Evolutionary conservation across 1,139 yeast species (phyloP), one percentile per base, ranked within the genome.

Genomic region (Casaregolazyma lundiana): DNA sequence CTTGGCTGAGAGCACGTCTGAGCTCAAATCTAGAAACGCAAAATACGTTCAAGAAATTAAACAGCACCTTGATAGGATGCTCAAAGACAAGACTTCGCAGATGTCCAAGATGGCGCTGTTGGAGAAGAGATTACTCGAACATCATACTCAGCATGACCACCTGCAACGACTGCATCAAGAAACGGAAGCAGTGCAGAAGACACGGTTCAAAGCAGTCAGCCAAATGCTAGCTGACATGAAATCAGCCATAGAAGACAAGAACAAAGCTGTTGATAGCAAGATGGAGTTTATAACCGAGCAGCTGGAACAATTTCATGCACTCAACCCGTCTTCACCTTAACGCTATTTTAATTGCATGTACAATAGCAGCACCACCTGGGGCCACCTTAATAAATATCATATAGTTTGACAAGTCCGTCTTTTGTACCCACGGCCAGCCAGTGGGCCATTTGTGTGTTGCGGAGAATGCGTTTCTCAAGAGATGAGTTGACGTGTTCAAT

Each of bases 401-500:
- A 66, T 35, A 69, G 46, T 6, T 58, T 61, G 2, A 69, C 61
- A 4, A 70, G 57, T 8, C 70, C 69, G 40, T 68, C 69, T 46
- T 67, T 68, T 3, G 68, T 66, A 3, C 65, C 71, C 2, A 61
- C 65, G 1, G 70, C 71, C 0, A 69, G 51, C 61, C 64, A 62
- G 43, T 64, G 63, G 15, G 51, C 38, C 18, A 35, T 21, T 26
- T 30, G 37, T 6, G 40, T 36, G 32, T 38, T 37, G n/a, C 45
- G 20, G 8, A 26, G 32, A 22, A 37, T 35, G 5, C 40, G 37
- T n/a, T 22, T 18, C 8, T 32, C 9, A 6, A 35, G 13, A 2
- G 11, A 13, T 18, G 43, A 30, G 21, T 35, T 8, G 8, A 16
- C 30, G 2, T 4, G 8, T 19, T 6, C 20, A 5, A 21, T 16